A percentile compares a stretch with the other conserved stretches of the same genome.
Conservation (phyloP, 176 grass and related monocot species). For the Microstegium vimineum region DNA sequence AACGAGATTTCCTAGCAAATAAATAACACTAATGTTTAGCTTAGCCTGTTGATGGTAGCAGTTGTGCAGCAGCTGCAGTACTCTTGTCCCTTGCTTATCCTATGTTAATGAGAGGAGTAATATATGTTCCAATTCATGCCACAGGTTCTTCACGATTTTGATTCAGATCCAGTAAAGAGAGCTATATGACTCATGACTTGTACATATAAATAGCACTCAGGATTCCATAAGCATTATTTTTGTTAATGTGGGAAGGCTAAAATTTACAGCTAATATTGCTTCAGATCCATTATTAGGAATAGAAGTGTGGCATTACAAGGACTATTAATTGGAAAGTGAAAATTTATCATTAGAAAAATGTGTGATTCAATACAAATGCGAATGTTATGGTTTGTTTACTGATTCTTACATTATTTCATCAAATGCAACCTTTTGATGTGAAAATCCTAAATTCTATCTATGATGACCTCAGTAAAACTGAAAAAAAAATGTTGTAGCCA, state of each 20-base stretch:
- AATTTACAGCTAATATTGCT: background rate
- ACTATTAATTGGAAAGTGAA: background rate
- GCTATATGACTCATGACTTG: constrained; percentile 4
- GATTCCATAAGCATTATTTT: constrained; percentile 41
- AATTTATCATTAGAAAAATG: background rate
- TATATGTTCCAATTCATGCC: background rate
- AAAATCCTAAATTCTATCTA: background rate
- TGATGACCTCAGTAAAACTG: background rate
- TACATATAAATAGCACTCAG: background rate
- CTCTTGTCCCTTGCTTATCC: constrained; percentile 21
- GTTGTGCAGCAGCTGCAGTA: constrained; percentile 9
- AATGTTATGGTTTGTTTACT: background rate
- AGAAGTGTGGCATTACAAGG: background rate
- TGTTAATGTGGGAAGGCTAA: background rate
- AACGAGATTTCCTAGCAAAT: background rate
- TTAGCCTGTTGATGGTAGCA: constrained; percentile 40
- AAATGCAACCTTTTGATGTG: background rate
- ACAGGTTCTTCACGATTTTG: background rate
- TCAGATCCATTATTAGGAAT: background rate
- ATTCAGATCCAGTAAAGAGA: background rate
- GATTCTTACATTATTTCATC: background rate
- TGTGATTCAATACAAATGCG: background rate
- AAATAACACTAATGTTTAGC: background rate
- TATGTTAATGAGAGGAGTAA: constrained; percentile 27
- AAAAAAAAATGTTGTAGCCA: background rate